Conservation (phyloP, 768 basidiomycete genomes). For the Candolleomyces aberdarensis region DNA sequence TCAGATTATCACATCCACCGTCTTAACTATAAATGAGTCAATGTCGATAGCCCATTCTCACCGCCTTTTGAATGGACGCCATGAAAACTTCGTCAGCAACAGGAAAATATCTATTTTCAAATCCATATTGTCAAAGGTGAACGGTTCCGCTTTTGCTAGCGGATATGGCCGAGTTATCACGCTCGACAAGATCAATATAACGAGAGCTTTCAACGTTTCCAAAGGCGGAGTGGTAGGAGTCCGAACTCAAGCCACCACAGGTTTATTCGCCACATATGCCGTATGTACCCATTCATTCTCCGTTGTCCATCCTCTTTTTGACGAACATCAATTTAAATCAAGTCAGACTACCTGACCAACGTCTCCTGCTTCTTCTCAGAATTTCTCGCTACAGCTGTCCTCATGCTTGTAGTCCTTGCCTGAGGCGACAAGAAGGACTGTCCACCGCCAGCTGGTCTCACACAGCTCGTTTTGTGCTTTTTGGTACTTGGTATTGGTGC, state of each 20-base stretch:
- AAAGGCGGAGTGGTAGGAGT: slow-evolving; percentile 54
- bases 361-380: slow-evolving; percentile 43
- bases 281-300: slow-evolving; percentile 30
- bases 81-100: too few relatives aligned
- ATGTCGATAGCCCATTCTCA: too few relatives aligned
- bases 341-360: slow-evolving; percentile 39
- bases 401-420: slow-evolving; percentile 54
- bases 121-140: too few relatives aligned
- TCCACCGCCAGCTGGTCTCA: slow-evolving; percentile 47
- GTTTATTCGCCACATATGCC: slow-evolving; percentile 59
- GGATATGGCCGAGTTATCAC: too few relatives aligned
- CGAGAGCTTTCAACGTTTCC: slow-evolving; percentile 56
- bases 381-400: slow-evolving; percentile 52
- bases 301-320: not conserved
- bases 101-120: too few relatives aligned
- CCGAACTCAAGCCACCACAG: slow-evolving; percentile 54
- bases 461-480: slow-evolving; percentile 55
- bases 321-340: not conserved
- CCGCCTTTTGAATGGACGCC: too few relatives aligned
- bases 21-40: too few relatives aligned
- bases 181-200: too few relatives aligned
- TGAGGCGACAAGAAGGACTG: slow-evolving; percentile 51
- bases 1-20: too few relatives aligned
- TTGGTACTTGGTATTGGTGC: slow-evolving; percentile 54
- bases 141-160: too few relatives aligned